Evolutionary conservation across 1,284 basidiomycete genomes (phyloP), one percentile per base, ranked within the genome.

Genomic region (Lentinus polychrous): DNA sequence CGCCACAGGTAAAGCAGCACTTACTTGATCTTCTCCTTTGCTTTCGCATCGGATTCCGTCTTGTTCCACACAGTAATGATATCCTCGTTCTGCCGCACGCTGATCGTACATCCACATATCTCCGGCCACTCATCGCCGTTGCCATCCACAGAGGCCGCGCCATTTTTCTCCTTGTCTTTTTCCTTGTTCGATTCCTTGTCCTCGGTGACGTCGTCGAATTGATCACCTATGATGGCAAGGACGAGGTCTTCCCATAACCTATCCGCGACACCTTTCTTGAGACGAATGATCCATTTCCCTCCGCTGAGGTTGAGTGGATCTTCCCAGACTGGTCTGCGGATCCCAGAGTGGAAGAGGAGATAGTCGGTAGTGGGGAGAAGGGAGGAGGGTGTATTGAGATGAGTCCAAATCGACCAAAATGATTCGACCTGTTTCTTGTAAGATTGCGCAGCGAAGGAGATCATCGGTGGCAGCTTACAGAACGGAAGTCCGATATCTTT

Each of bases 271-370:
- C 89, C 88, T 61, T 91, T 91, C 61, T 80, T 80, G 43, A 94
- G 74, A 52, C 91, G 85, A 52, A 94, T 80, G 53, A 90, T 90
- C 90, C 91, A 94, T 68, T 93, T 93, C n/a, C 91, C 91, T 23
- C 91, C 91, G n/a, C 78, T 65, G 45, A 85, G 69, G 65, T 94
- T 94, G 48, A 91, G 71, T 1, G 89, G 88, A 65, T 93, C 91
- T 64, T 94, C 91, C 91, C 91, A 94, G 7, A 93, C 86, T 1
- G 91, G 91, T 49, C 90, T 76, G 27, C 81, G 81, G 46, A 94
- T 73, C 42, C 83, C 85, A 2, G 80, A 72, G 60, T 91, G 90
- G 69, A 94, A 94, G 52, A 94, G 75, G 43, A 93, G 79, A 55
- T 89, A 89, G 65, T 91, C 88, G 5, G 88, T 90, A 3, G 88